phyloP scores from a whole-genome alignment of 2,329 filamentous ascomycete genomes.

The Phyllosticta citribraziliensis region DNA sequence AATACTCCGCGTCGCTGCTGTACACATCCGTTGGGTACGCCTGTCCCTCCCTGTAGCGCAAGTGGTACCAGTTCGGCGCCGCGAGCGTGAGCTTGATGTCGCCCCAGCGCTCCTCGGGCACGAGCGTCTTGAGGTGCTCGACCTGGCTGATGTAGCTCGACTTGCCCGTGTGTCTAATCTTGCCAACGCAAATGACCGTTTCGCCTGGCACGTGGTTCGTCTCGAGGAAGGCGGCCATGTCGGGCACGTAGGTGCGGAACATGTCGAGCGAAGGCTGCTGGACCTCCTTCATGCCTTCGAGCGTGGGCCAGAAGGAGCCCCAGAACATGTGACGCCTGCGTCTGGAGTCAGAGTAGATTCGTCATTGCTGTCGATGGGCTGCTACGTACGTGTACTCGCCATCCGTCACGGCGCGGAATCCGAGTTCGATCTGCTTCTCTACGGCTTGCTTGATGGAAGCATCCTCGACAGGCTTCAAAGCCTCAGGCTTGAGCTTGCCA shows the following conservation, averaged over 20 bases:
- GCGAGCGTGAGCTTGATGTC: constrained; percentile 58
- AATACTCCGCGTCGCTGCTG: constrained; percentile 33
- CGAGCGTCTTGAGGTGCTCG: constrained; percentile 45
- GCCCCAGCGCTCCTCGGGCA: constrained; percentile 49
- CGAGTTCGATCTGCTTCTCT: constrained; percentile 49
- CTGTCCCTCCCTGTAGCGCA: constrained; percentile 47
- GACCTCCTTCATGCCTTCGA: constrained; percentile 43
- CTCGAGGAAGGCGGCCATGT: constrained; percentile 51
- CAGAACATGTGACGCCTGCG: constrained; percentile 38
- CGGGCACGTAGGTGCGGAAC: constrained; percentile 48
- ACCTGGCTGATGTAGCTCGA: constrained; percentile 47
- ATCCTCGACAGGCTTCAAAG: constrained; percentile 52
- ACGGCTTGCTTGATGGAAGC: constrained; percentile 55
- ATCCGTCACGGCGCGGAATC: constrained; percentile 53
- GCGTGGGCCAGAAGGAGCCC: constrained; percentile 42
- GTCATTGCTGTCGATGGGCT: neutral
- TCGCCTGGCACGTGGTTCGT: constrained; percentile 45
- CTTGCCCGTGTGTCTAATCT: constrained; percentile 44
- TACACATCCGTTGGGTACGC: constrained; percentile 33
- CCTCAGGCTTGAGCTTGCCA: constrained; percentile 42
- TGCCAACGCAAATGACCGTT: constrained; percentile 45
- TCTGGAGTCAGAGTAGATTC: neutral
- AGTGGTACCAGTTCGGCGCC: constrained; percentile 57
- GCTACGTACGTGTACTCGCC: constrained; percentile 48
- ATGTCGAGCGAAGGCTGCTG: constrained; percentile 38